phyloP scores from a whole-genome alignment of 2,329 filamentous ascomycete genomes.

The Ophiostoma himal-ulmi region DNA sequence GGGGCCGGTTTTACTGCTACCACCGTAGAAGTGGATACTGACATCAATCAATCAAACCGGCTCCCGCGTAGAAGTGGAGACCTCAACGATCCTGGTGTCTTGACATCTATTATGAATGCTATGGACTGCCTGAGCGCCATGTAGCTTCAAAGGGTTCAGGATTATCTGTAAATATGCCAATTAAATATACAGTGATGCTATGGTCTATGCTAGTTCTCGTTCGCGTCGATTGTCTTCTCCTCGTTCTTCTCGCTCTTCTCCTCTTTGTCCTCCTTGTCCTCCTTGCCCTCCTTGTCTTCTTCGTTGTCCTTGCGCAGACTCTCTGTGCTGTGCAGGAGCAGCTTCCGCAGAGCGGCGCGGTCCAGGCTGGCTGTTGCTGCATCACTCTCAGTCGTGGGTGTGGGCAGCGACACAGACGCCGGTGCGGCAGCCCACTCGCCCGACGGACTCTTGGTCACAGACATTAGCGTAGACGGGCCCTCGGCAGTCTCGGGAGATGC shows the following conservation, averaged over 20 bases:
- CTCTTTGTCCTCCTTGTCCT: not conserved
- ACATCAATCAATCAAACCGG: too few relatives aligned
- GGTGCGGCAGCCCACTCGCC: constrained; percentile 17
- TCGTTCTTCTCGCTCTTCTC: not conserved
- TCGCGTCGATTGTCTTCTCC: constrained; percentile 1
- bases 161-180: not conserved
- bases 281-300: constrained; percentile 25
- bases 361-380: constrained; percentile 28
- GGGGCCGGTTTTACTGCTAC: too few relatives aligned
- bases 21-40: too few relatives aligned
- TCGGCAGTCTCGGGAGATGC: not conserved
- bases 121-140: not conserved
- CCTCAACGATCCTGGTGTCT: too few relatives aligned
- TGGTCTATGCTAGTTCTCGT: constrained; percentile 6
- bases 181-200: constrained; percentile 2
- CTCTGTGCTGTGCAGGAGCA: constrained; percentile 43
- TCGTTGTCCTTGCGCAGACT: constrained; percentile 42
- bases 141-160: not conserved
- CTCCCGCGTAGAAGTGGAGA: too few relatives aligned
- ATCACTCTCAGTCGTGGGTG: constrained; percentile 24
- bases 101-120: too few relatives aligned
- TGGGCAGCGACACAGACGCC: constrained; percentile 23
- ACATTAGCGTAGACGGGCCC: constrained; percentile 28
- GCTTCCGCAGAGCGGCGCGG: constrained; percentile 36
- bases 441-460: constrained; percentile 19